Percentiles rank a stretch among this genome's conserved stretches.
These are phyloP conservation scores for Gossypium mustelinum DNA, from an alignment of 345 rosid species.

Conservation along the genomic window DNA sequence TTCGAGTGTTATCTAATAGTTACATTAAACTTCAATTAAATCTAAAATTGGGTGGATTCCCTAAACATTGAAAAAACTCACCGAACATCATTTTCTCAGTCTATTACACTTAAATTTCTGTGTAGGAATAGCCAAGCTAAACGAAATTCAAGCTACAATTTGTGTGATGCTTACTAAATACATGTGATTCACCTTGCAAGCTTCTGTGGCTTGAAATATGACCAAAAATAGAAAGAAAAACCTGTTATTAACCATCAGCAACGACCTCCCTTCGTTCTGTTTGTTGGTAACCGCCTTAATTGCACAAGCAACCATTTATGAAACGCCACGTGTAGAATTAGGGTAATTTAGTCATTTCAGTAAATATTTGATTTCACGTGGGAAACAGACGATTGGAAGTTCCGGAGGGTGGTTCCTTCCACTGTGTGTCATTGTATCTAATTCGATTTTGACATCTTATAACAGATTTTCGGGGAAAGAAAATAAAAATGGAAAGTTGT, in stretches of 20 bases:
- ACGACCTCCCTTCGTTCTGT: background rate
- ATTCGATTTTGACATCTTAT: conserved; percentile 11
- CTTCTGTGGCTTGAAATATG: no score
- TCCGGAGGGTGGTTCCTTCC: background rate
- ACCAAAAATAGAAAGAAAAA: no score
- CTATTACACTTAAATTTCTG: no score
- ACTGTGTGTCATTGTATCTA: background rate
- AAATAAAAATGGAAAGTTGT: background rate
- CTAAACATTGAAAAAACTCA: no score
- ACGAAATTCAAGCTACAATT: no score
- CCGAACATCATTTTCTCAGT: no score
- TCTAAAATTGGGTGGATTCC: no score
- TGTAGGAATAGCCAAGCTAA: no score
- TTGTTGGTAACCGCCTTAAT: background rate
- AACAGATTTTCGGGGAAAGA: conserved; percentile 16
- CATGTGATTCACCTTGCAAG: no score
- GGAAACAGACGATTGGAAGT: background rate
- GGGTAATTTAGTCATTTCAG: background rate
- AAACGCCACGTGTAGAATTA: background rate
- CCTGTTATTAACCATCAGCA: background rate
- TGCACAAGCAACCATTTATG: background rate
- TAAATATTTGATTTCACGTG: background rate
- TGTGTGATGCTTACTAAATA: no score
- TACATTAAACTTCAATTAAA: no score
- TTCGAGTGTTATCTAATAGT: no score